phyloP scores from a whole-genome alignment of 306 rosid species.

The Ochetophila trinervis region DNA sequence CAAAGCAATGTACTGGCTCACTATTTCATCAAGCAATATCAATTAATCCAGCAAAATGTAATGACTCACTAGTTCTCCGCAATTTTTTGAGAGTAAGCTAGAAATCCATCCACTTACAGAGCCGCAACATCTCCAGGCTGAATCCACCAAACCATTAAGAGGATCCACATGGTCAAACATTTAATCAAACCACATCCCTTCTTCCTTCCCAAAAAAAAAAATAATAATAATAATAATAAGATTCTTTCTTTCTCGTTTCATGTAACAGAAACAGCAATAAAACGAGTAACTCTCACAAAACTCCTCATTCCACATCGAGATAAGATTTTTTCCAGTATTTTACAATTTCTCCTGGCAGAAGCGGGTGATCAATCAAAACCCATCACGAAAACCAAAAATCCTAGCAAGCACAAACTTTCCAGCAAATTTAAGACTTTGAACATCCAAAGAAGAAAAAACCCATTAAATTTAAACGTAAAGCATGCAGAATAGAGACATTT shows the following conservation, averaged over 20 bases:
- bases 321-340: too few species aligned
- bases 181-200: conserved; percentile 28
- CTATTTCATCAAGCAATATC: not conserved
- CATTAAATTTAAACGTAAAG: too few species aligned
- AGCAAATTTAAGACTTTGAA: too few species aligned
- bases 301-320: too few species aligned
- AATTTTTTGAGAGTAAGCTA: conserved; percentile 35
- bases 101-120: conserved; percentile 42
- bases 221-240: conserved; percentile 26
- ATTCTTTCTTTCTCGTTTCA: not conserved
- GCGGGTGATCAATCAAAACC: too few species aligned
- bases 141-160: conserved; percentile 32
- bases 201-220: conserved; percentile 28
- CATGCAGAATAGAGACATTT: too few species aligned
- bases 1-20: not conserved
- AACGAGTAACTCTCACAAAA: too few species aligned
- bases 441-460: too few species aligned
- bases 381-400: too few species aligned
- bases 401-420: too few species aligned
- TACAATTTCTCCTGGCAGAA: too few species aligned
- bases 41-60: not conserved
- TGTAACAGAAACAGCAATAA: too few species aligned
- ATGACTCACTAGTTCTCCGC: conserved; percentile 33
- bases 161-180: conserved; percentile 46
- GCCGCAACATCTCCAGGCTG: conserved; percentile 39